Percentiles rank a stretch among this genome's conserved stretches.
phyloP scores from a whole-genome alignment of 352 stramenopile genomes.

The Saprolegnia parasitica region DNA sequence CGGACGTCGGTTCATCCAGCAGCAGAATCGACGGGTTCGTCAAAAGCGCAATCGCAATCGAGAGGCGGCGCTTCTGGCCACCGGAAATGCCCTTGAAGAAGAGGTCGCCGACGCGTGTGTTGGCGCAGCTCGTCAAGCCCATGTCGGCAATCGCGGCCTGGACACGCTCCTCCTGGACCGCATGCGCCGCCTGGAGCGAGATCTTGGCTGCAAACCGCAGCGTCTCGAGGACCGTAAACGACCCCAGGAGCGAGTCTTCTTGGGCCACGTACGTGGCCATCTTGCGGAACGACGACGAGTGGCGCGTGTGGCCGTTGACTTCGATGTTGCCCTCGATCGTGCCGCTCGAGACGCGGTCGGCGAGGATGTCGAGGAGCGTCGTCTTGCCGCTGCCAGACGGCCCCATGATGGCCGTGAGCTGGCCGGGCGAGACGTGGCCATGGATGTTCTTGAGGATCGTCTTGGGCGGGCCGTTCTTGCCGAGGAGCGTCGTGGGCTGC shows the following conservation, averaged over 20 bases:
- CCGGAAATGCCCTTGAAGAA: conserved; percentile 83
- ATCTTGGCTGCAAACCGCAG: conserved; percentile 55
- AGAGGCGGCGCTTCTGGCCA: conserved; percentile 72
- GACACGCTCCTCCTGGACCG: conserved; percentile 33
- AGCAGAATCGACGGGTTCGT: conserved; percentile 67
- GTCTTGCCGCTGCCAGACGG: conserved; percentile 32
- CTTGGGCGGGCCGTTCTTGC: conserved; percentile 10
- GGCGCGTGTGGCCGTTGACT: conserved; percentile 42
- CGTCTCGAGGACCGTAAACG: conserved; percentile 64
- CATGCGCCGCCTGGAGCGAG: conserved; percentile 30
- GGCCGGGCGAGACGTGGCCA: conserved; percentile 28
- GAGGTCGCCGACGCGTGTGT: conserved; percentile 72
- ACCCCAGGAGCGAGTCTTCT: conserved; percentile 56
- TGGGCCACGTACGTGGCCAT: conserved; percentile 64
- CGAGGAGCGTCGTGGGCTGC: background rate
- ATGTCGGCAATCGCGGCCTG: conserved; percentile 52
- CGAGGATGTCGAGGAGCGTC: conserved; percentile 38
- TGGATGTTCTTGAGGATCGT: conserved; percentile 33
- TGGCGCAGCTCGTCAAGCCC: conserved; percentile 38
- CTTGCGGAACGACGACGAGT: conserved; percentile 39
- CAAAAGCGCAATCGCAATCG: conserved; percentile 75
- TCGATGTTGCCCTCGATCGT: conserved; percentile 42
- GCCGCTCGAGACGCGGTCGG: conserved; percentile 49
- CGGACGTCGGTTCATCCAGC: conserved; percentile 71
- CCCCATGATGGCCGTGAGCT: conserved; percentile 31